Percentiles rank a stretch among this genome's conserved stretches.
Evolutionary conservation across 139 green algal genomes (phyloP).

Genomic region (Nannochloris sp.): DNA sequence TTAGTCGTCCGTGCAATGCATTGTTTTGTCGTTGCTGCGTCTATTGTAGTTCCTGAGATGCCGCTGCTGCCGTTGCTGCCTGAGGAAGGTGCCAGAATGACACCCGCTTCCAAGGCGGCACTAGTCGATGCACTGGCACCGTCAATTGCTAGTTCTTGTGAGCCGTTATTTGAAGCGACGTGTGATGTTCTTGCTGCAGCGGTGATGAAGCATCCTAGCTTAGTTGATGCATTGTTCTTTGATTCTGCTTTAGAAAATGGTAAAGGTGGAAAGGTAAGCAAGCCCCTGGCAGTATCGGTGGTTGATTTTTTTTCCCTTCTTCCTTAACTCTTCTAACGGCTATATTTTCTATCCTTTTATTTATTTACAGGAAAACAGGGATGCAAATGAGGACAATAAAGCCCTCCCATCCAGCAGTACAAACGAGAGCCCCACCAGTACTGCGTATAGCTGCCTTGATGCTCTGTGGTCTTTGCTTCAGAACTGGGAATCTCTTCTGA

Average conservation of each 20-base stretch:
- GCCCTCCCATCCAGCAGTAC: not conserved
- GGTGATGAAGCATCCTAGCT: conserved; percentile 21
- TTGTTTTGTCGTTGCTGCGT: conserved; percentile 3
- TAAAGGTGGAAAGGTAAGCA: not conserved
- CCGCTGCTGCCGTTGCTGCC: conserved; percentile 11
- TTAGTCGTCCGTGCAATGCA: conserved; percentile 4
- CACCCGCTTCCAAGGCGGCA: not conserved
- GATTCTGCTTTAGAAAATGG: conserved; percentile 31
- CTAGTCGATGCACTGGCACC: conserved; percentile 8
- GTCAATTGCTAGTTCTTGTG: not conserved
- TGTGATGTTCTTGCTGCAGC: conserved; percentile 35
- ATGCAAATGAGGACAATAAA: not conserved
- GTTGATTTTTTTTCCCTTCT: not conserved
- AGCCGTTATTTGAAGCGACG: conserved; percentile 20
- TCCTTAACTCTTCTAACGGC: not conserved
- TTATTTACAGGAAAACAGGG: conserved; percentile 9
- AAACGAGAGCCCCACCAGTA: not conserved
- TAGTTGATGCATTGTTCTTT: conserved; percentile 51
- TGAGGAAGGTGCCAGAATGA: not conserved
- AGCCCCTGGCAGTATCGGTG: too few relatives aligned
- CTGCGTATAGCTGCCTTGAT: conserved; percentile 38
- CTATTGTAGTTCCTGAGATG: not conserved
- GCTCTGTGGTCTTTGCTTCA: conserved; percentile 36
- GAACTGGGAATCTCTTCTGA: conserved; percentile 2
- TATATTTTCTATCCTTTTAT: not conserved